phyloP scores from a whole-genome alignment of 2,329 filamentous ascomycete species.

The Dactylonectria macrodidyma region DNA sequence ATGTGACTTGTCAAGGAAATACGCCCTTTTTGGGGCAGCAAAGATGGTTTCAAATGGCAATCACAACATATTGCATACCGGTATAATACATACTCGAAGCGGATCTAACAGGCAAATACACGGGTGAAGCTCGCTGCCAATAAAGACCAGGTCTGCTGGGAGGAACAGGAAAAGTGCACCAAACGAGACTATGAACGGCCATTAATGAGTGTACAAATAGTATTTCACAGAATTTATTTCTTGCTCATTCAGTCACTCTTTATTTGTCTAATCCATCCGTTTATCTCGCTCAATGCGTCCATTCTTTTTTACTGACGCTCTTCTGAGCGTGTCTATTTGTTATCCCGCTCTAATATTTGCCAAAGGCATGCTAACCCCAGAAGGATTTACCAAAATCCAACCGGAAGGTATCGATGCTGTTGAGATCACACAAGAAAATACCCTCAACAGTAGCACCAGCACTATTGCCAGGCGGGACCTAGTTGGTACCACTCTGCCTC shows the following conservation, averaged over 20 bases:
- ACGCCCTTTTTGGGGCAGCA: no score
- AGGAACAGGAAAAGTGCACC: no score
- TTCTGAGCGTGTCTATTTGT: conserved; percentile 39
- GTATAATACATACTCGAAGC: no score
- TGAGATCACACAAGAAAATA: conserved; percentile 56
- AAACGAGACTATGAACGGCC: no score
- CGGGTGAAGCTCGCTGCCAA: no score
- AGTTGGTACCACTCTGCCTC: conserved; percentile 38
- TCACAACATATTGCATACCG: no score
- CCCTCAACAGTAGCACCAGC: conserved; percentile 53
- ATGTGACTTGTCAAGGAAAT: no score
- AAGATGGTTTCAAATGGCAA: no score
- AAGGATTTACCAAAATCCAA: conserved; percentile 50
- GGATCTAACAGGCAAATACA: no score
- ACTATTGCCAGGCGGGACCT: conserved; percentile 12
- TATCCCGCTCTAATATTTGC: conserved; percentile 30
- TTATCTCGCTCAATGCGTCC: conserved; percentile 43
- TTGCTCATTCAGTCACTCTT: conserved; percentile 16
- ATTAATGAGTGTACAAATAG: no score
- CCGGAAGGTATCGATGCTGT: conserved; percentile 53
- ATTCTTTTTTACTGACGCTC: conserved; percentile 38
- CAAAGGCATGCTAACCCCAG: conserved; percentile 28
- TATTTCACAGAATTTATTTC: background rate
- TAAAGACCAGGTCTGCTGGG: no score
- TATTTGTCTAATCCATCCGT: conserved; percentile 21